Evolutionary conservation across 2,329 filamentous ascomycete genomes (phyloP), one percentile per base, ranked within the genome.

Genomic region (Ascocoryne sarcoides): DNA sequence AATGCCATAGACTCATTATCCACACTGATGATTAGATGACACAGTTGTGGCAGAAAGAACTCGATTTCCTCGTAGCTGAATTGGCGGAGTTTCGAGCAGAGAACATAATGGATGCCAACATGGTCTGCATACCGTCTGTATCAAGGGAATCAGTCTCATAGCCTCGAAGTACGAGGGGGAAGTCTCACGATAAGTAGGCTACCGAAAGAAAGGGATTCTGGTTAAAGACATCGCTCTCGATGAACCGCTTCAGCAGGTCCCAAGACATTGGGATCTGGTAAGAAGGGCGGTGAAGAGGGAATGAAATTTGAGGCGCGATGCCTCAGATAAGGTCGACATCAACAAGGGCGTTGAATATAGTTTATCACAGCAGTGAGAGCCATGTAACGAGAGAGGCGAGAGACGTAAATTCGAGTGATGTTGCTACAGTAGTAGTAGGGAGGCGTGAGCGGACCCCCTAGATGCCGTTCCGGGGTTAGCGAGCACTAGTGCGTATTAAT

Each of bases 161-260:
- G 4, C 20, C 23, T 32, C 5, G 30, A 39, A 8, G 8, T 37
- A 5, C 14, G 4, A 31, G 46, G 47, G 52, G 45, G 48, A 49
- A 46, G 45, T 47, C 56, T 47, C 71, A 90, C 84, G 84, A 85
- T 59, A 92, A 78, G 66, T 92, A 92, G 51, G 84, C 86, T 61
- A 92, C 85, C 47, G 84, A 83, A 64, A 92, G 79, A 64, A 88
- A 90, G 49, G 86, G 84, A 66, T 90, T 82, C 67, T 84, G 82
- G 70, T 89, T 90, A 74, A 92, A 92, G 71, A 92, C 84, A 72
- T 92, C 85, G 70, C 83, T 88, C 75, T 90, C 84, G 70, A 92
- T 79, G 76, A 90, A 89, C 66, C 85, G 79, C 72, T 86, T 83
- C 62, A 92, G 75, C 69, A 92, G 73, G 71, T 89, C 83, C 84